Conservation (phyloP, 768 basidiomycete species). For the Amanita fuliginea region DNA sequence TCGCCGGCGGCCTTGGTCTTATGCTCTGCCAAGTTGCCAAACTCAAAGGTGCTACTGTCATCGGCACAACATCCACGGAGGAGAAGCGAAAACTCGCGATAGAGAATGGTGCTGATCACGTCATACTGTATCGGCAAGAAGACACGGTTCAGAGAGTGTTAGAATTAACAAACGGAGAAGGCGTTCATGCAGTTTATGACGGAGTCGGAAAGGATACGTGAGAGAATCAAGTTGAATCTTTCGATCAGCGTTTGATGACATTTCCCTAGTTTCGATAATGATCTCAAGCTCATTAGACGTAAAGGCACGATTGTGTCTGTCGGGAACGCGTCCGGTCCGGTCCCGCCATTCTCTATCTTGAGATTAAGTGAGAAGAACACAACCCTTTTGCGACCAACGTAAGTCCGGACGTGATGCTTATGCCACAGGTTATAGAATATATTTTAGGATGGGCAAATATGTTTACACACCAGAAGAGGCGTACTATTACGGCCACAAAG, state of each 20-base stretch:
- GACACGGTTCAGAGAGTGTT: constrained; percentile 64
- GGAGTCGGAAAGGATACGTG: constrained; percentile 97
- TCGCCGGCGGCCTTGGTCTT: constrained; percentile 83
- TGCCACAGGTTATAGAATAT: background rate
- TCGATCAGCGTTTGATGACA: constrained; percentile 34
- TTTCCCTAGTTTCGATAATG: constrained; percentile 16
- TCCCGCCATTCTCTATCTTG: constrained; percentile 63
- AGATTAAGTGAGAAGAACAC: constrained; percentile 76
- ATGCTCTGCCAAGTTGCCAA: constrained; percentile 60
- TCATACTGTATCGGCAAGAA: constrained; percentile 71
- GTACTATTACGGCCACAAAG: constrained; percentile 46
- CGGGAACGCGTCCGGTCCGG: constrained; percentile 86
- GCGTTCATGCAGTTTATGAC: constrained; percentile 83
- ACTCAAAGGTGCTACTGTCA: constrained; percentile 73
- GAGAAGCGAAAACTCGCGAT: constrained; percentile 80
- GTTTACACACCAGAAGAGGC: constrained; percentile 65
- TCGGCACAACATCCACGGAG: constrained; percentile 81
- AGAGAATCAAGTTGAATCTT: constrained; percentile 13
- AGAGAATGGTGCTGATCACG: constrained; percentile 73
- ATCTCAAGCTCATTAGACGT: constrained; percentile 72
- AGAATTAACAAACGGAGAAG: constrained; percentile 67
- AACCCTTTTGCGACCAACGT: constrained; percentile 71
- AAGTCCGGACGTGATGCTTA: constrained; percentile 14
- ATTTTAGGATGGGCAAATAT: constrained; percentile 60
- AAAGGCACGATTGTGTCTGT: constrained; percentile 88